Percentiles rank a stretch among this genome's conserved stretches.
phyloP scores from a whole-genome alignment of 2,329 filamentous ascomycete species.

The Magnaporthales sp. region DNA sequence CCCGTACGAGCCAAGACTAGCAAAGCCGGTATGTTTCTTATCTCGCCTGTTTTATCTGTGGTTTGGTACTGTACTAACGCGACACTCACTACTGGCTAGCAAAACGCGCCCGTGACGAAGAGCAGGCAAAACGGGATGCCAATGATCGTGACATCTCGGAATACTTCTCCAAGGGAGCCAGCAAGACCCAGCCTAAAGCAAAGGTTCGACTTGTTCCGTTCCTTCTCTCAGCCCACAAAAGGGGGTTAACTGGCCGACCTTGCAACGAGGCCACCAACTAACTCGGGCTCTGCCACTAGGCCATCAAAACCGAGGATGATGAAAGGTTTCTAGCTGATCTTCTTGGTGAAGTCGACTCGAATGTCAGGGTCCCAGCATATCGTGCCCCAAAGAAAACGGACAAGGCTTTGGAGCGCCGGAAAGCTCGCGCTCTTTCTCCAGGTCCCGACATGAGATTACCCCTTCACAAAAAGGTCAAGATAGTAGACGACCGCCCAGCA shows the following conservation, averaged over 20 bases:
- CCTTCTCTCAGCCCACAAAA: background rate
- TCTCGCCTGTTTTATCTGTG: background rate
- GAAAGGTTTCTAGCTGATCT: constrained; percentile 79
- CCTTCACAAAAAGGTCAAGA: constrained; percentile 47
- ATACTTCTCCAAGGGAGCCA: constrained; percentile 77
- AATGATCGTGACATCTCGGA: constrained; percentile 89
- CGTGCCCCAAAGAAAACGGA: constrained; percentile 49
- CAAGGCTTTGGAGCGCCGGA: constrained; percentile 68
- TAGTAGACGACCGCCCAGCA: constrained; percentile 37
- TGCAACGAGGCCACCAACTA: background rate
- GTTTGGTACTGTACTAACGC: background rate
- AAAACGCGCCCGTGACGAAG: constrained; percentile 70
- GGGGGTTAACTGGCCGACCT: background rate
- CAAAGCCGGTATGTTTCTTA: constrained; percentile 36
- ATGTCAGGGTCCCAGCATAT: constrained; percentile 46
- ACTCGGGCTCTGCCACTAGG: constrained; percentile 34
- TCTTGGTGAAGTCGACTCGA: constrained; percentile 80
- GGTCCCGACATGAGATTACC: constrained; percentile 46
- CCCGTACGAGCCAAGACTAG: constrained; percentile 35
- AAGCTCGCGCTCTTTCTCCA: constrained; percentile 73
- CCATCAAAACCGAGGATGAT: constrained; percentile 74
- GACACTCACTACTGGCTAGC: constrained; percentile 54
- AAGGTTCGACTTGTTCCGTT: constrained; percentile 49
- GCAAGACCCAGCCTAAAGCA: constrained; percentile 60
- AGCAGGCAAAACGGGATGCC: constrained; percentile 75